phyloP scores from a whole-genome alignment of 257 asterid genomes.

The Solanum pimpinellifolium region DNA sequence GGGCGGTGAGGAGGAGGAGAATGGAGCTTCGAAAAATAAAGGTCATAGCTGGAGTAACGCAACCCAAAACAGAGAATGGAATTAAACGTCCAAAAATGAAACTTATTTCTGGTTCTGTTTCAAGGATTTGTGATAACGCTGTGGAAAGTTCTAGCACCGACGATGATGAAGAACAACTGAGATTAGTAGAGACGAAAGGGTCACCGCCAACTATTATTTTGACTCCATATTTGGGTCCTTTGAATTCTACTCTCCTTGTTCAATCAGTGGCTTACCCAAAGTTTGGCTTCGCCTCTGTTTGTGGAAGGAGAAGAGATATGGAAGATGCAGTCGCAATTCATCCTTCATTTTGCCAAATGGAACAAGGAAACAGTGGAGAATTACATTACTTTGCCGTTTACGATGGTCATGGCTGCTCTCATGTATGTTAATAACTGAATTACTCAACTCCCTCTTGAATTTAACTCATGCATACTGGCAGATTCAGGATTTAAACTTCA shows the following conservation, averaged over 20 bases:
- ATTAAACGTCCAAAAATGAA: constrained; percentile 28
- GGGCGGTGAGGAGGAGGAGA: constrained; percentile 40
- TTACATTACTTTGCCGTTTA: constrained; percentile 60
- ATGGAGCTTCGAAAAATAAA: constrained; percentile 37
- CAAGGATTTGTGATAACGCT: constrained; percentile 12
- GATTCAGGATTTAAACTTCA: background rate
- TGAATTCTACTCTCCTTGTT: background rate
- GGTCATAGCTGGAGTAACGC: constrained; percentile 3
- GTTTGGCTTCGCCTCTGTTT: constrained; percentile 48
- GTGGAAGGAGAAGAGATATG: constrained; percentile 72
- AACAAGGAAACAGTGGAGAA: background rate
- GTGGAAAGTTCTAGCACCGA: constrained; percentile 4
- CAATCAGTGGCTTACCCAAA: constrained; percentile 15
- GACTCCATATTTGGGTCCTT: constrained; percentile 2
- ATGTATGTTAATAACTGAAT: constrained; percentile 18
- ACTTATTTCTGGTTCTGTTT: background rate
- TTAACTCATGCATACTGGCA: background rate
- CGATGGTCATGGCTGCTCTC: constrained; percentile 89
- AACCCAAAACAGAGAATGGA: background rate
- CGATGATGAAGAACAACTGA: background rate
- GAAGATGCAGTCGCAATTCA: constrained; percentile 66
- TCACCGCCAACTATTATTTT: background rate
- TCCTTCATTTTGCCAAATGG: constrained; percentile 34
- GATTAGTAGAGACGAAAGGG: background rate
- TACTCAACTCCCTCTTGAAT: background rate